Base-by-base conservation (phyloP, 2,329 filamentous ascomycete species). In the Emericellopsis cladophorae region DNA sequence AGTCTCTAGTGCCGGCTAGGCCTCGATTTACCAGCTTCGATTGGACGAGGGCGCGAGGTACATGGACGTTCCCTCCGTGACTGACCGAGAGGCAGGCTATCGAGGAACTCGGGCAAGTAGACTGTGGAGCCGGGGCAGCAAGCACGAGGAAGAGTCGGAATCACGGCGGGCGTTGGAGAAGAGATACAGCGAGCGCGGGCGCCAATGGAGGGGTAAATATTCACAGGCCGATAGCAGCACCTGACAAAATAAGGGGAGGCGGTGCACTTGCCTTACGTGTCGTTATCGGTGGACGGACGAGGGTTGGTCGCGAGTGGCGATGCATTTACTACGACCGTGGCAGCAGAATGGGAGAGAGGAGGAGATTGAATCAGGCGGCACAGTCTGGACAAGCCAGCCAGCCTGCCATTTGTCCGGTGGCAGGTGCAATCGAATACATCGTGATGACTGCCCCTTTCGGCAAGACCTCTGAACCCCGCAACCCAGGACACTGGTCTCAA, bases 391-490 rank as follows among this genome's bases (percentile, higher is more conserved):
- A 29, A 29, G 26, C 12, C 12, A 12, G 26, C 9, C 26, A 29
- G 26, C 7, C 12, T 29, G 26, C 26, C 26, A 29, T 29, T 29
- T 29, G 26, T 29, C 26, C 26, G 26, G 26, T 12, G 12, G 26
- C 26, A 29, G 26, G 9, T 29, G 26, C 26, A 9, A 29, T 12
- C 7, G 36, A 6, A 29, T 24, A 14, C 32, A 29, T 5, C 36
- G 36, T 38, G 7, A 38, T 38, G 36, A 38, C 24, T 38, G 36
- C 36, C 36, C 9, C 4, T n/a, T 23, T 38, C 11, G 36, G 36
- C 36, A 38, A 38, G 36, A 38, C 29, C 22, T 21, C 36, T 38
- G 24, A 21, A 38, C 36, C 36, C 36, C 36, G 36, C 36, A 29
- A 26, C 29, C 21, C 14, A 11, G 9, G 26, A 21, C 18, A 5